phyloP scores from a whole-genome alignment of 768 basidiomycete species.

The Rhodotorula taiwanensis region DNA sequence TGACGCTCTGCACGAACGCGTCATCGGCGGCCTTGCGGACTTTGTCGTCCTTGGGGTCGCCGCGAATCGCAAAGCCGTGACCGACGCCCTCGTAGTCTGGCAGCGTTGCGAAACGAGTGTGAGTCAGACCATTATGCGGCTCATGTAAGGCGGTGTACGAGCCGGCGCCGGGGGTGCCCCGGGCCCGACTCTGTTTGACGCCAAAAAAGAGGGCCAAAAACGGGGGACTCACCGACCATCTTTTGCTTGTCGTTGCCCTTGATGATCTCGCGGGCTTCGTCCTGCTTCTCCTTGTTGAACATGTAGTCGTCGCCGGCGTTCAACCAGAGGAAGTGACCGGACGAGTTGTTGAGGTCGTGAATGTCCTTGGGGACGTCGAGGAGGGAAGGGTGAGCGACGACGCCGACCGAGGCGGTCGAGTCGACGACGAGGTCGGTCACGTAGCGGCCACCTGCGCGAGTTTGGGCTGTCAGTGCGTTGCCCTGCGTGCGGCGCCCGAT shows the following conservation, averaged over 20 bases:
- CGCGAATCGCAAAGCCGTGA: conserved; percentile 53
- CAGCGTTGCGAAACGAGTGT: background rate
- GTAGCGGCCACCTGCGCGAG: conserved; percentile 3
- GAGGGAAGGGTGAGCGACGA: conserved; percentile 59
- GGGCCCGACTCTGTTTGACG: background rate
- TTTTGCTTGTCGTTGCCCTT: conserved; percentile 48
- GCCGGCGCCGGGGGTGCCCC: too few species aligned
- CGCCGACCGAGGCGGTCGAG: conserved; percentile 49
- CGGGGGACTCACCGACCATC: conserved; percentile 2
- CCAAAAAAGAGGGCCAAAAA: background rate
- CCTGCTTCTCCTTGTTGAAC: conserved; percentile 53
- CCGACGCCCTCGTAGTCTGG: conserved; percentile 49
- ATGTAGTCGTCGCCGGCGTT: conserved; percentile 51
- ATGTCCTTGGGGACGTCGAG: conserved; percentile 58
- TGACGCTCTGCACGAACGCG: conserved; percentile 55
- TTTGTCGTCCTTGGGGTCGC: conserved; percentile 35
- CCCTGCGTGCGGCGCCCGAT: too few species aligned
- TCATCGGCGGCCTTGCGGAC: conserved; percentile 36
- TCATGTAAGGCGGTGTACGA: background rate
- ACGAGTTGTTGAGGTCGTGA: conserved; percentile 49
- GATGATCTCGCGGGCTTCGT: conserved; percentile 52
- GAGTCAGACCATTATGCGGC: background rate
- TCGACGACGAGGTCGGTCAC: background rate
- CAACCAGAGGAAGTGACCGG: conserved; percentile 56
- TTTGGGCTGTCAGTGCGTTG: too few species aligned